Evolutionary conservation across 805 yeast species (phyloP), one percentile per base, ranked within the genome.

Genomic region (Lipomyces japonicus): DNA sequence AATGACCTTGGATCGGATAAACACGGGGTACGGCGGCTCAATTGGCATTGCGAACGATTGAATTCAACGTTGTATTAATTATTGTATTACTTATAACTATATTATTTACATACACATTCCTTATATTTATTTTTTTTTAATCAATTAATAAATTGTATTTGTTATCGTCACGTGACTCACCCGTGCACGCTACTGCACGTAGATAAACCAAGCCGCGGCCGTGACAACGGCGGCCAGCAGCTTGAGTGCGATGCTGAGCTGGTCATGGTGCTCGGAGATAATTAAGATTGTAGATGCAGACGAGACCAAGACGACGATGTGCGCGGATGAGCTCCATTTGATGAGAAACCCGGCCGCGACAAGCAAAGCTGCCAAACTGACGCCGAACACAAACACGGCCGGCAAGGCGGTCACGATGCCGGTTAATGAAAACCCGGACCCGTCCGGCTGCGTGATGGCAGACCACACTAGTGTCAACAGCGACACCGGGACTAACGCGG

Each of bases 1-100:
- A 32, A 81, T 74, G 4, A 86, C 80, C 10, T 55, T 48, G n/a
- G 71, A 61, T 14, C 58, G 48, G 4, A 68, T 60, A 7, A 39
- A 67, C 39, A 53, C 57, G 3, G 75, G 75, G 46, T 57, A 71
- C 24, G 75, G 75, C 16, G 55, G 34, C 36, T 54, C 60, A 1
- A 65, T 67, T 9, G 46, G 37, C 56, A 51, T 51, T 23, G 18
- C 16, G 37, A 18, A 12, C 19, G 37, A 34, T n/a, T 34, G n/a
- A 6, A 6, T 34, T 10, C 32, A 28, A 14, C 12, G 10, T 28
- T 28, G 32, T 28, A 14, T 28, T 28, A 28, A 28, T 28, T n/a
- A n/a, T n/a, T n/a, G 10, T 28, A 28, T 10, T 28, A 14, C 32
- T 28, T 14, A 28, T 28, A 14, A 28, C 32, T 28, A 28, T 10